Evolutionary conservation across 2,329 filamentous ascomycete species (phyloP), one percentile per base, ranked within the genome.

Genomic region (Furcasterigmium sp.): DNA sequence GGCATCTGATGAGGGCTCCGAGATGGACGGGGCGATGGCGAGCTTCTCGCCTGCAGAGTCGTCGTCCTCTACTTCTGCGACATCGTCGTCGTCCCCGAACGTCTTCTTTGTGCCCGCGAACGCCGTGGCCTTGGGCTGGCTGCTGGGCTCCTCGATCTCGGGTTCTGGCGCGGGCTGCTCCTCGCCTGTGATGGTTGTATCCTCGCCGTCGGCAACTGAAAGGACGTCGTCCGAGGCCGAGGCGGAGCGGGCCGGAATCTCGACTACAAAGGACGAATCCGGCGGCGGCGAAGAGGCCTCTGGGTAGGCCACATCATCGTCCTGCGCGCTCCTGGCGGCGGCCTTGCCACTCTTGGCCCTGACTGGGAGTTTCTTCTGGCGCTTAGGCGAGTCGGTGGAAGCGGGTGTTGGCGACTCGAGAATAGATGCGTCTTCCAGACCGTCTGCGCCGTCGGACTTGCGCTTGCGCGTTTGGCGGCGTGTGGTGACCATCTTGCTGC

Each of bases 11-110:
- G 35, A 35, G 32, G 35, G 21, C 35, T 37, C 21, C 8, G 35
- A 37, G 35, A 37, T 25, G 19, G 35, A 23, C 6, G 19, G 19
- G 18, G 35, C 35, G 19, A 21, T 37, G 35, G 21, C n/a, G 35
- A 37, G 19, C 23, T 37, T 21, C 19, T 37, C 35, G 18, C n/a
- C 35, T 10, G 32, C 32, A 8, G 17, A n/a, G 9, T 35, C 32
- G n/a, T 11, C n/a, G 32, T 69, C 67, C 2, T 64, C 64, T 8
- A 64, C 60, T 4, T 67, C 63, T 2, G 64, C 62, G 3, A 65
- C 61, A 10, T 17, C 32, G 28, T 60, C 60, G 13, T 65, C 56
- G 35, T 65, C 61, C 47, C 67, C 67, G 14, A 64, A 59, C 40
- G 56, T 56, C 43, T 65, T 54, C 5, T 47, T 60, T 17, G 15